Evolutionary conservation across 139 green algal species (phyloP).

Genomic region (Chlorella sp.): DNA sequence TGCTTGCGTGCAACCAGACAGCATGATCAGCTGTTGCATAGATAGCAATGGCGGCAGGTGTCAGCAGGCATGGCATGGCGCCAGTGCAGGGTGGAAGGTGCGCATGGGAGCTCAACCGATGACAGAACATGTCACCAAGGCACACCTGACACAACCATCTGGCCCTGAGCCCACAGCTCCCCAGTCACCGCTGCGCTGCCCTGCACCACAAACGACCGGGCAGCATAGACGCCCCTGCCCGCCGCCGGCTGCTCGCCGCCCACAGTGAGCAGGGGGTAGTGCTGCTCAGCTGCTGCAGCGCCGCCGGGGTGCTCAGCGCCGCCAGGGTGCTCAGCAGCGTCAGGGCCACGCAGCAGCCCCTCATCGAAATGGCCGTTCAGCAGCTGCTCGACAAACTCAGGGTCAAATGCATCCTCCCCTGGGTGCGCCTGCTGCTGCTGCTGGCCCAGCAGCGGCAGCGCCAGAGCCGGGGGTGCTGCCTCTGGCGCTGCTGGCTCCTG

Average conservation of each 20-base stretch:
- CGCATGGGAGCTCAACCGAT: neutral
- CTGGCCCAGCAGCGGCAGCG: neutral
- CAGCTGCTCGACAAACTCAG: too few species aligned
- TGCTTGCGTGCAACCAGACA: too few species aligned
- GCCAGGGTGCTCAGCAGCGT: too few species aligned
- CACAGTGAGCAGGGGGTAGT: conserved; percentile 3
- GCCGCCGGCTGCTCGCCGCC: neutral
- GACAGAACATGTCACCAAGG: neutral
- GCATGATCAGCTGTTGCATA: too few species aligned
- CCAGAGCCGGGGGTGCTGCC: too few species aligned
- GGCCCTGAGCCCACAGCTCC: neutral
- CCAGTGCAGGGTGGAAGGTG: too few species aligned
- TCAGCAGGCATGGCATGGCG: too few species aligned
- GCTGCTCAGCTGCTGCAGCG: too few species aligned
- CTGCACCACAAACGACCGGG: neutral
- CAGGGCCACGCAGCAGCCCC: too few species aligned
- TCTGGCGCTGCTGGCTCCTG: neutral
- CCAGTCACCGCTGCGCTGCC: neutral
- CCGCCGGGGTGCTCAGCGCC: too few species aligned
- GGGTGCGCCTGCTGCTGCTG: neutral
- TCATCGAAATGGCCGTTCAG: too few species aligned
- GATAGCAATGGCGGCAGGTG: too few species aligned
- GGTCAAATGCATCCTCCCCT: neutral
- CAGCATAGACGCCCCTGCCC: neutral
- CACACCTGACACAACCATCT: neutral